These are phyloP conservation scores for Magnolia changhungtana DNA, from an alignment of 164 flowering plant genomes.

Conservation along the genomic window DNA sequence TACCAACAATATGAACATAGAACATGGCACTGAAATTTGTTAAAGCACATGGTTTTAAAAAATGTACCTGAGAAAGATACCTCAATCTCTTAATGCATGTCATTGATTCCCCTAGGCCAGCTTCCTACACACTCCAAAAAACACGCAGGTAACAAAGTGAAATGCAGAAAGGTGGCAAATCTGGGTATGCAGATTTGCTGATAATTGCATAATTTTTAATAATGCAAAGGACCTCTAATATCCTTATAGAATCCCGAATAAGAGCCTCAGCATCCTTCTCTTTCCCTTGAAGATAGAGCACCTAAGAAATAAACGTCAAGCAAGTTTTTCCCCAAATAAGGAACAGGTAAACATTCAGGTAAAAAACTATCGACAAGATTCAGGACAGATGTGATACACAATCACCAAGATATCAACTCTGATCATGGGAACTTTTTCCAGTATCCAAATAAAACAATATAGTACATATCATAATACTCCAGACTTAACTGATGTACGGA, in stretches of 20 bases:
- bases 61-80: slow-evolving; percentile 70
- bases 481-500: too few relatives aligned
- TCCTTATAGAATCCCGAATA: slow-evolving; percentile 66
- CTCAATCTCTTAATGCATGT: slow-evolving; percentile 61
- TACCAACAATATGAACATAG: not conserved
- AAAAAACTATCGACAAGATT: too few relatives aligned
- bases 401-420: not conserved
- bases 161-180: not conserved
- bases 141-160: slow-evolving; percentile 5
- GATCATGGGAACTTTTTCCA: not conserved
- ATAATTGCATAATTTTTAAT: not conserved
- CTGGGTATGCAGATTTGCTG: not conserved
- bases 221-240: slow-evolving; percentile 59
- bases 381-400: not conserved
- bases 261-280: slow-evolving; percentile 67
- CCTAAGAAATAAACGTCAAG: slow-evolving; percentile 33
- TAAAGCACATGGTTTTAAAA: not conserved
- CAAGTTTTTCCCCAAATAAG: not conserved
- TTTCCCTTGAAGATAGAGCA: slow-evolving; percentile 70
- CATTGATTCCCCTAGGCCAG: slow-evolving; percentile 66
- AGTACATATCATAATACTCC: not conserved
- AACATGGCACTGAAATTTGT: not conserved
- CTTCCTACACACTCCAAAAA: slow-evolving; percentile 41
- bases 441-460: not conserved
- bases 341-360: not conserved